Percentiles rank a stretch among this genome's conserved stretches.
Conservation (phyloP, 2,329 filamentous ascomycete species). For the Neonectria hederae region DNA sequence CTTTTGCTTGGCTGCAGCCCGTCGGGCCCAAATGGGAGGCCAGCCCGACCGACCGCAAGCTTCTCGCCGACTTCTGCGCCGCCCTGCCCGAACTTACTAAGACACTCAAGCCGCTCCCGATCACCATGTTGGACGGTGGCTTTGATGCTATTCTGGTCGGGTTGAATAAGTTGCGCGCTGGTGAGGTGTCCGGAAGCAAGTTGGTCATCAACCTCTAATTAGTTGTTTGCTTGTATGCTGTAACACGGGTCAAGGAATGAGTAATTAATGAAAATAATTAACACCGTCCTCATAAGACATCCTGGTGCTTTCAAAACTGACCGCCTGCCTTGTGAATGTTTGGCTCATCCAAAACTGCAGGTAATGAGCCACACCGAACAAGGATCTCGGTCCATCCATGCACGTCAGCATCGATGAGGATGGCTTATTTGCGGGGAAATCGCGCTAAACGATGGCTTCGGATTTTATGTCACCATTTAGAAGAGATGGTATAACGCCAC, state of each 20-base stretch:
- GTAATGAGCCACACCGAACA: too few species aligned
- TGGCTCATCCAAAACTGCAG: too few species aligned
- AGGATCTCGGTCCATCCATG: too few species aligned
- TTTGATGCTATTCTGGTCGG: slow-evolving; percentile 28
- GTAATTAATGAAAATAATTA: not conserved
- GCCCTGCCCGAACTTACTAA: slow-evolving; percentile 27
- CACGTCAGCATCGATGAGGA: too few species aligned
- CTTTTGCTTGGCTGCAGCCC: slow-evolving; percentile 41
- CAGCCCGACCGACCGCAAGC: slow-evolving; percentile 34
- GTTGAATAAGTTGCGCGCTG: slow-evolving; percentile 11
- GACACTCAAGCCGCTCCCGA: slow-evolving; percentile 32
- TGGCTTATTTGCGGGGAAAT: too few species aligned
- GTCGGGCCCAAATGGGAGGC: slow-evolving; percentile 44
- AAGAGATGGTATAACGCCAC: too few species aligned
- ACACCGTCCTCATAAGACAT: too few species aligned
- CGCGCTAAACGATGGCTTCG: too few species aligned
- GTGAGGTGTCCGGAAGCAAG: slow-evolving; percentile 18
- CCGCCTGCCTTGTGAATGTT: too few species aligned
- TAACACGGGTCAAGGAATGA: not conserved
- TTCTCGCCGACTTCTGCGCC: slow-evolving; percentile 35
- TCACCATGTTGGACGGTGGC: slow-evolving; percentile 23
- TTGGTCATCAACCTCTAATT: slow-evolving; percentile 9
- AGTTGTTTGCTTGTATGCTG: not conserved
- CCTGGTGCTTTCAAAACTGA: too few species aligned
- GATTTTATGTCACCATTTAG: too few species aligned